phyloP scores from a whole-genome alignment of 768 basidiomycete species.

The Lactarius tabidus region DNA sequence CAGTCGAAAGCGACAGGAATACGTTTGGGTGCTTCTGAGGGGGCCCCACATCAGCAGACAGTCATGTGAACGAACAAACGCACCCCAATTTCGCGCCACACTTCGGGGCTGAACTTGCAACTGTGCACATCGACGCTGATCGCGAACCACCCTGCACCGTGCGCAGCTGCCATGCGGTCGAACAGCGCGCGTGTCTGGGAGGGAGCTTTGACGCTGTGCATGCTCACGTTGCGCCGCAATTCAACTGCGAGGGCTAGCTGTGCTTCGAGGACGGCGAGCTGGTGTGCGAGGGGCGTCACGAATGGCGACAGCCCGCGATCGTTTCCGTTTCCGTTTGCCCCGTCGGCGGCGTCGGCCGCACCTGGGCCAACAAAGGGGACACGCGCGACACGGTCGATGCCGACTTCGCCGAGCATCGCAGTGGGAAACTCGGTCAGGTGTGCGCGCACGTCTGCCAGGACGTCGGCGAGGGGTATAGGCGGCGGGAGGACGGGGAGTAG shows the following conservation, averaged over 20 bases:
- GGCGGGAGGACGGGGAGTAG: constrained; percentile 68
- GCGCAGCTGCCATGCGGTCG: constrained; percentile 50
- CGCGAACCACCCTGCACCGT: constrained; percentile 52
- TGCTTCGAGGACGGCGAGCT: constrained; percentile 71
- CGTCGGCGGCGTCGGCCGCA: constrained; percentile 8
- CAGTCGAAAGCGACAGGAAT: constrained; percentile 84
- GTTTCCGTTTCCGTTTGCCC: constrained; percentile 19
- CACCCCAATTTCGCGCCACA: constrained; percentile 74
- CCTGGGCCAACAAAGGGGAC: constrained; percentile 49
- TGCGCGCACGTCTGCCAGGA: constrained; percentile 55
- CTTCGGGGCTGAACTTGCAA: constrained; percentile 78
- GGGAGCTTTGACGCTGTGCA: constrained; percentile 84
- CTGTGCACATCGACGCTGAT: constrained; percentile 90
- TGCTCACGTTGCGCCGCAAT: constrained; percentile 68
- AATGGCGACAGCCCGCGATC: constrained; percentile 69
- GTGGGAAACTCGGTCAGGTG: constrained; percentile 58
- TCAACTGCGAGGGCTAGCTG: constrained; percentile 86
- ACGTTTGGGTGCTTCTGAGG: constrained; percentile 63
- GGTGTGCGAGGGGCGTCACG: constrained; percentile 74
- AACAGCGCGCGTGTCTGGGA: constrained; percentile 66
- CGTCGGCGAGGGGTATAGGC: constrained; percentile 56
- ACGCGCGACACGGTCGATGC: constrained; percentile 78
- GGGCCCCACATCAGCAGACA: not conserved
- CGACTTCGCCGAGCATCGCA: constrained; percentile 92
- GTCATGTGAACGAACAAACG: constrained; percentile 26